A percentile compares a stretch with the other conserved stretches of the same genome.
These are phyloP conservation scores for Penicillium pancosmium DNA, from an alignment of 495 filamentous ascomycete genomes.

Conservation along the genomic window DNA sequence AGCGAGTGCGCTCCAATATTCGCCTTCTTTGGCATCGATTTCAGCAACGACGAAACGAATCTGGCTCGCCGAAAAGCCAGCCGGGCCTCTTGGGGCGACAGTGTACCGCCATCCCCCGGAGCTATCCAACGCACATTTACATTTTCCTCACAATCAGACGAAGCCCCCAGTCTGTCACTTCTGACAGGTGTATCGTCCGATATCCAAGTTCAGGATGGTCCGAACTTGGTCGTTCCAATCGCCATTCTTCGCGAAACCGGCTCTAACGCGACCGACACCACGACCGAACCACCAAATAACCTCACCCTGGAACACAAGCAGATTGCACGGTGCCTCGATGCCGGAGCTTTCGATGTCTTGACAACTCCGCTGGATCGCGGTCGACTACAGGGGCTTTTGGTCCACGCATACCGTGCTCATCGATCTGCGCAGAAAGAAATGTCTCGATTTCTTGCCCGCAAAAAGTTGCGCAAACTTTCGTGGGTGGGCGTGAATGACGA, in stretches of 20 bases:
- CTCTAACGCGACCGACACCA: slow-evolving; percentile 29
- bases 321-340: slow-evolving; percentile 72
- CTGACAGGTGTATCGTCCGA: slow-evolving; percentile 70
- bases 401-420: slow-evolving; percentile 81
- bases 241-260: slow-evolving; percentile 59
- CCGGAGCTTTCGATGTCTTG: slow-evolving; percentile 84
- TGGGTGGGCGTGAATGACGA: slow-evolving; percentile 89
- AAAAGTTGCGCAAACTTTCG: slow-evolving; percentile 76
- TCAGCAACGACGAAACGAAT: slow-evolving; percentile 34
- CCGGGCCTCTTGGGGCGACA: slow-evolving; percentile 42
- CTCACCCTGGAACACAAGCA: slow-evolving; percentile 46
- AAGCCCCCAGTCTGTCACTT: slow-evolving; percentile 68
- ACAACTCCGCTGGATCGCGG: slow-evolving; percentile 72
- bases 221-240: slow-evolving; percentile 75
- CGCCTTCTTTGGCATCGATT: slow-evolving; percentile 71
- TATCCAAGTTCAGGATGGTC: slow-evolving; percentile 67
- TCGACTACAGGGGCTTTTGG: slow-evolving; percentile 69
- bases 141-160: slow-evolving; percentile 52
- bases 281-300: slow-evolving; percentile 42
- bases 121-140: slow-evolving; percentile 46
- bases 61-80: slow-evolving; percentile 40
- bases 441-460: slow-evolving; percentile 63
- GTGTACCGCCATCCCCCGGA: slow-evolving; percentile 35
- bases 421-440: slow-evolving; percentile 71
- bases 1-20: slow-evolving; percentile 70